These are phyloP conservation scores for Boletellus deceptivus DNA, from an alignment of 1,284 basidiomycete species.

Conservation along the genomic window DNA sequence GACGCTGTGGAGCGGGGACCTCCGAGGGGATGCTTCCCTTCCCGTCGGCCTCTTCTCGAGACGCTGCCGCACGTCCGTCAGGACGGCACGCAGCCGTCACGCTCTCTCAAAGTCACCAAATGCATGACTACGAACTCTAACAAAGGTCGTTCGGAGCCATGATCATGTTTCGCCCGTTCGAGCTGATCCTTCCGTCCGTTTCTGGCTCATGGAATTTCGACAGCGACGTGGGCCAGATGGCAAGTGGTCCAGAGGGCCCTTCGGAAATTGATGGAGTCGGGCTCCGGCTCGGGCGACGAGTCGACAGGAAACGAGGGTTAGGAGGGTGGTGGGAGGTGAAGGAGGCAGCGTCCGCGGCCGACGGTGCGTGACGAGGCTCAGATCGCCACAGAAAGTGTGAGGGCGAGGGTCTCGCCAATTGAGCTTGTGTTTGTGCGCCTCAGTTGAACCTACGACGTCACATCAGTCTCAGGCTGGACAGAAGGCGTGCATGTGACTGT, in stretches of 20 bases:
- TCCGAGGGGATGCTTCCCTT: conserved; percentile 54
- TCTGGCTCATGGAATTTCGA: no score
- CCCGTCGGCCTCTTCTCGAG: conserved; percentile 44
- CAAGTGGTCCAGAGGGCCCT: no score
- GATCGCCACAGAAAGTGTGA: background rate
- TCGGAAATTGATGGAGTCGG: conserved; percentile 9
- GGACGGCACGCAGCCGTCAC: no score
- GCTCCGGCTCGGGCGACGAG: background rate
- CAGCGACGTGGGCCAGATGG: no score
- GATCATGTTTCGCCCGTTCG: conserved; percentile 29
- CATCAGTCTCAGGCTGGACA: no score
- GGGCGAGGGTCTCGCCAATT: no score
- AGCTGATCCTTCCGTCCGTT: no score
- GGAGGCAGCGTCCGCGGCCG: conserved; percentile 18
- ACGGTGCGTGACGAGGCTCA: conserved; percentile 25
- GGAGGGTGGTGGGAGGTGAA: background rate
- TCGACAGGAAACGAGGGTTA: no score
- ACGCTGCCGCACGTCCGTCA: background rate
- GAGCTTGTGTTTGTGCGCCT: no score
- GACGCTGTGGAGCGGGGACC: conserved; percentile 55
- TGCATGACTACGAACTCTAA: background rate
- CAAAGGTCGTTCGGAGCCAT: conserved; percentile 26
- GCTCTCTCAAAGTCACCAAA: background rate
- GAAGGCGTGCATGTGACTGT: no score
- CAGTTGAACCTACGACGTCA: no score